Evolutionary conservation across 371 early-diverging fungal species (phyloP), one percentile per base, ranked within the genome.

Genomic region (Saksenaea vasiformis): DNA sequence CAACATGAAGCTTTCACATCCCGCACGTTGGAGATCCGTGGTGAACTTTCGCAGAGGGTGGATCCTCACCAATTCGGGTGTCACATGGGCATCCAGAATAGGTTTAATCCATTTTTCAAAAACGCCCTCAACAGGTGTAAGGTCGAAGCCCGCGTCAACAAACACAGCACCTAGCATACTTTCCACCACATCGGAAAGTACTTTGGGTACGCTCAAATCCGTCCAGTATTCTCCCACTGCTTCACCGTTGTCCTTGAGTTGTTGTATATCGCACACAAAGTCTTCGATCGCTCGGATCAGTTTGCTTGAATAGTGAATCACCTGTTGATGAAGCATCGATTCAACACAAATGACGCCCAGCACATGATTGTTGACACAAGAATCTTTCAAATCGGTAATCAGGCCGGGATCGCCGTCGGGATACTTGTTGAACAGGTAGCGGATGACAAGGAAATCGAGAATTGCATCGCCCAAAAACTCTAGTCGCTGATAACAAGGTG

Each of bases 401-500:
- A 84, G 66, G 26, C 90, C 91, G 0, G 95, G 95, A 17, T 74
- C 70, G 14, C 85, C 83, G 11, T 74, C 64, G 5, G 82, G 83
- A 58, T 84, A 80, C 61, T 79, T 81, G 15, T 83, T 64, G 65
- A 81, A 96, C 56, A 94, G 84, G 54, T 92, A 84, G 17, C 84
- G 78, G 9, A 92, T 90, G 0, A 92, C 86, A 60, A 93, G 76
- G 68, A 89, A 93, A 64, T 94, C 95, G 17, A 98, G 70, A 9
- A 97, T 86, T 0, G 97, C 92, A 71, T 98, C 98, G n/a, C 98
- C 98, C 55, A 97, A 69, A 68, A 93, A 97, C 77, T 98, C 98
- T 2, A 98, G 81, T 3, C 98, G 90, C 75, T 98, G 93, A 67
- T 95, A 98, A 65, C 92, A 93, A 10, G 80, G 71, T 0, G 84